These are phyloP conservation scores for Trichopus zeylanicus DNA, from an alignment of 116 monocot species.

Conservation along the genomic window DNA sequence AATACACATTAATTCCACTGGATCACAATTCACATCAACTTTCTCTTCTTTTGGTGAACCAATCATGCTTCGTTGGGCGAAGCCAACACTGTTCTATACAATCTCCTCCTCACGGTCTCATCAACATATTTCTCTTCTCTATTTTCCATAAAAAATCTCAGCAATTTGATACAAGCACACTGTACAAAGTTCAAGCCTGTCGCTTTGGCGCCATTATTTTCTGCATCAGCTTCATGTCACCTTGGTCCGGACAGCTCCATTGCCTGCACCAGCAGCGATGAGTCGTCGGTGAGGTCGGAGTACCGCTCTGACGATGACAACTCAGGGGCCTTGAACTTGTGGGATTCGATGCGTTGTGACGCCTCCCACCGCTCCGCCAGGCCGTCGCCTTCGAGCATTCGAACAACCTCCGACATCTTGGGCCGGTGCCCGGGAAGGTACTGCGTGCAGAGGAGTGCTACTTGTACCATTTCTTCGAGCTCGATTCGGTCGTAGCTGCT, in stretches of 20 bases:
- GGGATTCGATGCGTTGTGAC: constrained; percentile 37
- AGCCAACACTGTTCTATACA: not conserved
- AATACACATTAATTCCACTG: not conserved
- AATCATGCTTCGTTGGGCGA: not conserved
- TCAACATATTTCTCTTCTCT: too few relatives aligned
- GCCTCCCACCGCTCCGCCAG: constrained; percentile 72
- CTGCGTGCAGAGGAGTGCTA: constrained; percentile 59
- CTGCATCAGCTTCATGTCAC: constrained; percentile 21
- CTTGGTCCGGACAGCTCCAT: constrained; percentile 78
- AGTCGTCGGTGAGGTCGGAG: constrained; percentile 61
- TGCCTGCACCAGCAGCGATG: constrained; percentile 47
- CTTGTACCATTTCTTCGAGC: constrained; percentile 62
- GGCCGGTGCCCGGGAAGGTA: constrained; percentile 62
- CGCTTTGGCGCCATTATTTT: too few relatives aligned
- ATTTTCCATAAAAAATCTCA: not conserved
- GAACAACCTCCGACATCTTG: constrained; percentile 65
- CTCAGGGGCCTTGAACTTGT: constrained; percentile 40
- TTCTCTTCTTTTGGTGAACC: not conserved
- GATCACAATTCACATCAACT: not conserved
- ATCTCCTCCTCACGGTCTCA: not conserved
- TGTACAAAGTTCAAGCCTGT: not conserved
- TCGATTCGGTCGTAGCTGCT: constrained; percentile 44
- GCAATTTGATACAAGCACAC: not conserved
- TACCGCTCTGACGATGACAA: constrained; percentile 33
- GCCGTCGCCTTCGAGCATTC: constrained; percentile 77